Evolutionary conservation across 441 rosid species (phyloP).

Genomic region (Kokia cookei): DNA sequence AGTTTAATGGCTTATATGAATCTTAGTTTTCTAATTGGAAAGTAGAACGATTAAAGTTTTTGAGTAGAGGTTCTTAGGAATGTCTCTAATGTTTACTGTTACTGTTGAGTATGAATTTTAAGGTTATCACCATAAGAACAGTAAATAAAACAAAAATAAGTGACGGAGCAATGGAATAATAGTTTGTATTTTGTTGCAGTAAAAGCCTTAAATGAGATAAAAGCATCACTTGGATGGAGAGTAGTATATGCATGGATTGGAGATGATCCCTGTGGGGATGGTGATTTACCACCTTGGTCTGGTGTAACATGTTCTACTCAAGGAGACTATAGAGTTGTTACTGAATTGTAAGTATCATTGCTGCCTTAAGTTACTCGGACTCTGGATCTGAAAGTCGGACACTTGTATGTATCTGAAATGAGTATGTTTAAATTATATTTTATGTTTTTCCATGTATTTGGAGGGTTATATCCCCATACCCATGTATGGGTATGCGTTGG

Average conservation of each 20-base stretch:
- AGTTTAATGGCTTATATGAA: not conserved
- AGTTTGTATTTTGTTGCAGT: constrained; percentile 24
- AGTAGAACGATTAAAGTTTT: not conserved
- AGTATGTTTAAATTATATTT: not conserved
- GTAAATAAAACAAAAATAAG: not conserved
- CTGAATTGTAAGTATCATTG: constrained; percentile 40
- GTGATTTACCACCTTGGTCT: constrained; percentile 71
- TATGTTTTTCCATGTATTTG: not conserved
- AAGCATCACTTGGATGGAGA: constrained; percentile 86
- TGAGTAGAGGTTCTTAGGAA: not conserved
- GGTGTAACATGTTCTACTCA: constrained; percentile 75
- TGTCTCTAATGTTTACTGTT: not conserved
- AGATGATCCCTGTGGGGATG: constrained; percentile 81
- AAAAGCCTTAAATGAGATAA: constrained; percentile 76
- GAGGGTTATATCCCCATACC: not conserved
- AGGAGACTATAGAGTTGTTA: constrained; percentile 74
- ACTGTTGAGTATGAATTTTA: not conserved
- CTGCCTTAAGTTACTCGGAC: not conserved
- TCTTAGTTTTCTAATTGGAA: not conserved
- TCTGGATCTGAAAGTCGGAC: not conserved
- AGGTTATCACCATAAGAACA: not conserved
- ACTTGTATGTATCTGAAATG: not conserved
- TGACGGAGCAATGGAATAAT: not conserved
- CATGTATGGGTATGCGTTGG: not conserved
- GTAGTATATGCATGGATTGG: constrained; percentile 85